Evolutionary conservation across 2,329 filamentous ascomycete genomes (phyloP).

Genomic region (Raffaelea albimanens): DNA sequence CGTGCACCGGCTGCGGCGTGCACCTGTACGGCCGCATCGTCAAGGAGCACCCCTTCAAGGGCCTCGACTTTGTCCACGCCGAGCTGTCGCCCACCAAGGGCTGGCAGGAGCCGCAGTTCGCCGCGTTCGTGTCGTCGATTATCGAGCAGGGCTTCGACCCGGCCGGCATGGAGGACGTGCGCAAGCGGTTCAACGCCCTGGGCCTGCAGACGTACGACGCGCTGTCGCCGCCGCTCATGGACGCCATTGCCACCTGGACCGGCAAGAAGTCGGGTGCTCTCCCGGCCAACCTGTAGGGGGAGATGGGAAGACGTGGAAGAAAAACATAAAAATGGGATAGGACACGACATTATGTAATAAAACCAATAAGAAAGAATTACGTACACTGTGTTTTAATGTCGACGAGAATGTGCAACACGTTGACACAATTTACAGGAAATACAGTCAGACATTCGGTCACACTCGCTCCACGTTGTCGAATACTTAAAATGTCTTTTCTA

Average conservation of each 20-base stretch:
- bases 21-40: constrained; percentile 58
- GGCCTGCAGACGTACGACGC: constrained; percentile 56
- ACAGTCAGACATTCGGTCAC: too few relatives aligned
- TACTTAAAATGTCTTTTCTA: too few relatives aligned
- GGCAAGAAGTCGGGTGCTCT: constrained; percentile 33
- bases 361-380: too few relatives aligned
- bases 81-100: constrained; percentile 51
- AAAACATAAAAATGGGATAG: too few relatives aligned
- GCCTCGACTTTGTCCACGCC: constrained; percentile 59
- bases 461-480: too few relatives aligned
- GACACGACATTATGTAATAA: too few relatives aligned
- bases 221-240: constrained; percentile 54
- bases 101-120: constrained; percentile 66
- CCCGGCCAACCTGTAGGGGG: too few relatives aligned
- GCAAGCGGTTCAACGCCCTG: constrained; percentile 38
- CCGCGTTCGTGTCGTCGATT: constrained; percentile 57
- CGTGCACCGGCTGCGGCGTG: constrained; percentile 51
- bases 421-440: too few relatives aligned
- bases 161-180: constrained; percentile 42
- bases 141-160: constrained; percentile 59
- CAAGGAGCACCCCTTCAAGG: constrained; percentile 55
- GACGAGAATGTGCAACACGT: too few relatives aligned
- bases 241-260: constrained; percentile 45
- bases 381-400: too few relatives aligned
- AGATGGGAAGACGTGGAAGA: too few relatives aligned